A percentile compares a stretch with the other conserved stretches of the same genome.
Conservation (phyloP, 2,329 filamentous ascomycete species). For the Exserohilum rostratum region DNA sequence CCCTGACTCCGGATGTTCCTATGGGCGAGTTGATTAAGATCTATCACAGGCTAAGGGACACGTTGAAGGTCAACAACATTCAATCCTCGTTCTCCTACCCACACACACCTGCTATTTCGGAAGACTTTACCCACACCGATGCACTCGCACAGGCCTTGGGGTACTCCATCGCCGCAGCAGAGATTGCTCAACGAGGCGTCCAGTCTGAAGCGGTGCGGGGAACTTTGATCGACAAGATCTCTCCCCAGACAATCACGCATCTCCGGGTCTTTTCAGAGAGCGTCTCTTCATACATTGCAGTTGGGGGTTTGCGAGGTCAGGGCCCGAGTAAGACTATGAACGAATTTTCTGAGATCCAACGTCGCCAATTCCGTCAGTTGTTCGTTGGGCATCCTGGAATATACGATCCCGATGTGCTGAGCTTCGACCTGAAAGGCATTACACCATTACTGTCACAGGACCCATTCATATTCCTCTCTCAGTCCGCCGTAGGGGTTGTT, state of each 20-base stretch:
- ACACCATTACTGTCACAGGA: constrained; percentile 70
- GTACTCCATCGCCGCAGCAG: constrained; percentile 83
- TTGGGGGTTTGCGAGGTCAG: constrained; percentile 70
- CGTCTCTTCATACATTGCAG: constrained; percentile 79
- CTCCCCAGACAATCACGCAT: constrained; percentile 83
- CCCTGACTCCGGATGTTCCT: constrained; percentile 27
- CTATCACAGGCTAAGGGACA: constrained; percentile 63
- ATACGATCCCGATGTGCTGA: constrained; percentile 43
- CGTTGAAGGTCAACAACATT: constrained; percentile 59
- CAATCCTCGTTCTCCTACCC: constrained; percentile 54
- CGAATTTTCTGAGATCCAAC: constrained; percentile 72
- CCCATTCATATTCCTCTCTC: constrained; percentile 79
- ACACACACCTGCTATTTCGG: constrained; percentile 47
- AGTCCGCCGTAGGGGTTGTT: constrained; percentile 74
- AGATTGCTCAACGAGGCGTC: constrained; percentile 89
- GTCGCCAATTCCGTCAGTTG: constrained; percentile 75
- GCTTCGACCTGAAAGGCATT: constrained; percentile 52
- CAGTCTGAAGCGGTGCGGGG: constrained; percentile 70
- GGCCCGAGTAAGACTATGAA: constrained; percentile 66
- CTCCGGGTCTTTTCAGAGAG: constrained; percentile 89
- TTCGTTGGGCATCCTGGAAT: constrained; percentile 65
- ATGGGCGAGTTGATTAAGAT: constrained; percentile 59
- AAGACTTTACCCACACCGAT: constrained; percentile 61
- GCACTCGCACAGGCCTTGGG: constrained; percentile 72
- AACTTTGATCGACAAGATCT: constrained; percentile 81